Percentiles rank a stretch among this genome's conserved stretches.
phyloP scores from a whole-genome alignment of 305 asterid genomes.

The Withania somnifera region DNA sequence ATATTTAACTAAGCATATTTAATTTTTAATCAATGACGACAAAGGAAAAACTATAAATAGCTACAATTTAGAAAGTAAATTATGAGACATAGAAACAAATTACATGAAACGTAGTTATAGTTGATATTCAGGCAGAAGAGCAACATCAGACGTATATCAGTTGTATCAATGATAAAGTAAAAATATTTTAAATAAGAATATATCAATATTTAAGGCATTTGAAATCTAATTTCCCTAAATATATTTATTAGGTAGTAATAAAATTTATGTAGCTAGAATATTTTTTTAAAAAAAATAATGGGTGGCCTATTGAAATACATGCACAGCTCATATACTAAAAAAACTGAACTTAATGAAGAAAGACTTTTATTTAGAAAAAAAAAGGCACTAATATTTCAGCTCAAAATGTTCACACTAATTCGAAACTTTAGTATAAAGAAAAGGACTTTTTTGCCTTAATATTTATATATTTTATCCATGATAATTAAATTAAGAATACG shows the following conservation, averaged over 20 bases:
- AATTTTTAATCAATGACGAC: too few species aligned
- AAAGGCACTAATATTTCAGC: neutral
- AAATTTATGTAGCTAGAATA: neutral
- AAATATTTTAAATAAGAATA: neutral
- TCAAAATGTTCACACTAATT: neutral
- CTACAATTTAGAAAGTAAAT: too few species aligned
- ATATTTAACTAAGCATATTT: neutral
- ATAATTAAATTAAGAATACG: too few species aligned
- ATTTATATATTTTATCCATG: neutral
- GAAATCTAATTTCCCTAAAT: neutral
- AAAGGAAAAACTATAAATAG: too few species aligned
- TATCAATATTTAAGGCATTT: neutral
- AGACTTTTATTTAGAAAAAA: neutral
- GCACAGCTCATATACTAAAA: neutral
- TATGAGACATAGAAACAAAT: too few species aligned
- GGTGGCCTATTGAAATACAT: neutral
- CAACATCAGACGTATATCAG: too few species aligned
- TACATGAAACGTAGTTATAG: too few species aligned
- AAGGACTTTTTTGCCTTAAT: neutral
- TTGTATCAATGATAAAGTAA: too few species aligned
- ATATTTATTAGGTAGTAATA: neutral
- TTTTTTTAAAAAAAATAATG: neutral
- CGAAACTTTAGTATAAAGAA: neutral
- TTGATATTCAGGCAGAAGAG: too few species aligned
- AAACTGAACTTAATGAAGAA: neutral